phyloP scores from a whole-genome alignment of 257 asterid genomes.

The Euphrasia confusa region DNA sequence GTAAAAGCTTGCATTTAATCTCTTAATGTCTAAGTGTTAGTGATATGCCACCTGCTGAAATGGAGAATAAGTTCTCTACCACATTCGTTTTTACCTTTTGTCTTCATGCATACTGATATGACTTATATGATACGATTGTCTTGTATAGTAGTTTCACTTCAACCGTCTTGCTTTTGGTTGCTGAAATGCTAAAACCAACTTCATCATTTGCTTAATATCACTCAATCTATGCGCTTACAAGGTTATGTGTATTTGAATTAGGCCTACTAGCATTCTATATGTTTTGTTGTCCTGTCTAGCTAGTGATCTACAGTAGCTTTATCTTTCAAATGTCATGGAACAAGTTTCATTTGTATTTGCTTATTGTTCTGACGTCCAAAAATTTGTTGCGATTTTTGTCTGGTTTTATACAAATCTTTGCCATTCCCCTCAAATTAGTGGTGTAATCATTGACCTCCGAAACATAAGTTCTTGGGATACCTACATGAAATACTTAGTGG shows the following conservation, averaged over 20 bases:
- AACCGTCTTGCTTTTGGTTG: not conserved
- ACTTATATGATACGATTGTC: not conserved
- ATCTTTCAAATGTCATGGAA: not conserved
- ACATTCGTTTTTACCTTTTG: too few species aligned
- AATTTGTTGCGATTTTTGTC: not conserved
- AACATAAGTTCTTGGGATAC: not conserved
- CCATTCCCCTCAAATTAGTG: not conserved
- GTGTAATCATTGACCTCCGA: not conserved
- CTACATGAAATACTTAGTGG: constrained; percentile 12
- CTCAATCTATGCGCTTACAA: not conserved
- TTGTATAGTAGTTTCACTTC: not conserved
- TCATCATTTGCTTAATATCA: not conserved
- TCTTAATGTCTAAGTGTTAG: not conserved
- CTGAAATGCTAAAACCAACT: not conserved
- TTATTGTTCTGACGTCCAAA: constrained; percentile 6
- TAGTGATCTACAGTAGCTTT: not conserved
- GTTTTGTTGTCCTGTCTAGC: constrained; percentile 1
- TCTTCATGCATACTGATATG: too few species aligned
- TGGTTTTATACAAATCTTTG: not conserved
- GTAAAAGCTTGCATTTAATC: constrained; percentile 36
- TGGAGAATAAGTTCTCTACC: too few species aligned
- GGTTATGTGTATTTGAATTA: not conserved
- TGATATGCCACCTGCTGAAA: too few species aligned
- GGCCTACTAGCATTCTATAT: constrained; percentile 1
- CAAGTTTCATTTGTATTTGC: not conserved